Conservation (phyloP, 2,329 filamentous ascomycete species). For the Penicillium sp. region DNA sequence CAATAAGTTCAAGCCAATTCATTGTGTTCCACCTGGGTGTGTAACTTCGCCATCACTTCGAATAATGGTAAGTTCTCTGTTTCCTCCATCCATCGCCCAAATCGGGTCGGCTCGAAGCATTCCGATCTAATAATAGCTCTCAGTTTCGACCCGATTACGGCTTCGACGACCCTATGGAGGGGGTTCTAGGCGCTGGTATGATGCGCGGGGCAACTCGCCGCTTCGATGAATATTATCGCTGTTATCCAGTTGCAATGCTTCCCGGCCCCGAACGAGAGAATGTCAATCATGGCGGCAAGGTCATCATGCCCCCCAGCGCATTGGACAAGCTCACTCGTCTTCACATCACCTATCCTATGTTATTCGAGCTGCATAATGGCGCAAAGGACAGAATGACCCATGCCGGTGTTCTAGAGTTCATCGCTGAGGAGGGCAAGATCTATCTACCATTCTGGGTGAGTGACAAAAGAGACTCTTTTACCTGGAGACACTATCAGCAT, state of each 20-base stretch:
- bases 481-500: neutral
- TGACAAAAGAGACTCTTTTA: neutral
- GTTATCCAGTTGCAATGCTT: constrained; percentile 94
- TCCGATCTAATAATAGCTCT: constrained; percentile 17
- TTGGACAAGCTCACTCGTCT: constrained; percentile 95
- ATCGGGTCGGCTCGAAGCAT: neutral
- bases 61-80: neutral
- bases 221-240: constrained; percentile 98
- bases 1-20: too few relatives aligned
- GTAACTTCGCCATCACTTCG: too few relatives aligned
- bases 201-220: constrained; percentile 65
- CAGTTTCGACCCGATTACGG: constrained; percentile 55
- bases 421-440: constrained; percentile 93
- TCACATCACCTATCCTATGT: constrained; percentile 95
- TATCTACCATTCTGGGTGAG: constrained; percentile 93
- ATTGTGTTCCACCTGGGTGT: too few relatives aligned
- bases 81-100: neutral
- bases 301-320: constrained; percentile 93
- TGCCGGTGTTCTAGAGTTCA: constrained; percentile 94
- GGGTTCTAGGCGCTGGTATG: constrained; percentile 59
- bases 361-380: constrained; percentile 95
- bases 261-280: constrained; percentile 85
- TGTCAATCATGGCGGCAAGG: constrained; percentile 96
- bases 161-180: constrained; percentile 57
- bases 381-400: constrained; percentile 80